A percentile compares a stretch with the other conserved stretches of the same genome.
Evolutionary conservation across 441 rosid species (phyloP).

Genomic region (Bocquillonia castaneifolia): DNA sequence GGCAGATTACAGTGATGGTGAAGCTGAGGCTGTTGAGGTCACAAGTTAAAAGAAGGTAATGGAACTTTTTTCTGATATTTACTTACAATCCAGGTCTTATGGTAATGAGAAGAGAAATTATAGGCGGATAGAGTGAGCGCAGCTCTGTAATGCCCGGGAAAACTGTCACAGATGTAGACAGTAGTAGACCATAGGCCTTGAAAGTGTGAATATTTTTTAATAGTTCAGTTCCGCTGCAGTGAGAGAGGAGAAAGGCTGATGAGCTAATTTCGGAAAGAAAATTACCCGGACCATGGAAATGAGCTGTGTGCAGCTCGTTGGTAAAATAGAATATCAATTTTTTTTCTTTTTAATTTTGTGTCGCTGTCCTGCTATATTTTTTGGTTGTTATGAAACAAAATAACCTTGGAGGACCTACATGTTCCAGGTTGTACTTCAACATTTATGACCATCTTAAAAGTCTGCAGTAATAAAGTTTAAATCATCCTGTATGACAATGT

Average conservation of each 20-base stretch:
- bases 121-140: slow-evolving; percentile 2
- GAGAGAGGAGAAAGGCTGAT: slow-evolving; percentile 14
- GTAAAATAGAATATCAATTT: slow-evolving; percentile 13
- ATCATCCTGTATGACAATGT: slow-evolving; percentile 9
- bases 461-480: slow-evolving; percentile 24
- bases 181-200: slow-evolving; percentile 6
- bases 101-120: slow-evolving; percentile 16
- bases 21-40: slow-evolving; percentile 65
- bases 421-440: slow-evolving; percentile 15
- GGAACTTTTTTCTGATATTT: slow-evolving; percentile 12
- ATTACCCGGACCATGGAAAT: slow-evolving; percentile 14
- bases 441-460: slow-evolving; percentile 16
- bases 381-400: slow-evolving; percentile 16
- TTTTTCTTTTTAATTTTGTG: slow-evolving; percentile 4
- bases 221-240: slow-evolving; percentile 24
- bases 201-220: slow-evolving; percentile 24
- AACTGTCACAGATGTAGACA: slow-evolving; percentile 7
- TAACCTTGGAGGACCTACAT: slow-evolving; percentile 22
- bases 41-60: slow-evolving; percentile 42
- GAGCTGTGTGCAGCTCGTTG: slow-evolving; percentile 22
- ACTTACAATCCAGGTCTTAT: slow-evolving; percentile 15
- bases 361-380: slow-evolving; percentile 8
- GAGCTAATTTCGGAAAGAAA: slow-evolving; percentile 24
- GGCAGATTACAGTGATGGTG: slow-evolving; percentile 84
- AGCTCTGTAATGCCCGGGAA: slow-evolving; percentile 9